These are phyloP conservation scores for Cytospora schulzeri DNA, from an alignment of 2,329 filamentous ascomycete species.

Conservation along the genomic window DNA sequence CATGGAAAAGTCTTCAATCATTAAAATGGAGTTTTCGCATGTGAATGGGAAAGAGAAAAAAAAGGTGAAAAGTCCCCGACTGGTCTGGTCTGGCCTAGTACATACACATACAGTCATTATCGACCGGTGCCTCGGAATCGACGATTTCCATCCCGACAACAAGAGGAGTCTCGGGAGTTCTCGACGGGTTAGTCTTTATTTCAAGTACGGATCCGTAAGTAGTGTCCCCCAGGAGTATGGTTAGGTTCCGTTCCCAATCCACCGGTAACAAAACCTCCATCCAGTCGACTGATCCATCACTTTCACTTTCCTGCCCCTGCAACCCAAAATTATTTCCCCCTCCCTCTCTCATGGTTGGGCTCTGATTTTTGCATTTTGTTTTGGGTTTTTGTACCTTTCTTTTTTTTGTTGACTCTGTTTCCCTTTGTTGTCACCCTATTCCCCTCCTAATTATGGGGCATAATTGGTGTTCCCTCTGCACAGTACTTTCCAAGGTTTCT, in stretches of 20 bases:
- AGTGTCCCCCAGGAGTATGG: too few species aligned
- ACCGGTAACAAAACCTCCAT: neutral
- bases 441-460: too few species aligned
- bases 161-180: neutral
- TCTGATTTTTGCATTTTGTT: neutral
- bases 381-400: neutral
- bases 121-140: neutral
- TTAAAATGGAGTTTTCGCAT: neutral
- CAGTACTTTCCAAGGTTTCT: too few species aligned
- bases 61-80: neutral
- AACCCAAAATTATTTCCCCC: neutral
- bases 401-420: neutral
- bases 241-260: neutral
- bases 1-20: too few species aligned
- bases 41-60: too few species aligned
- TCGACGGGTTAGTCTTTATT: too few species aligned
- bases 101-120: neutral
- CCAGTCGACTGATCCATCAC: neutral
- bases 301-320: neutral
- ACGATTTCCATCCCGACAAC: neutral
- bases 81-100: too few species aligned
- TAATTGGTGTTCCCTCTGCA: too few species aligned
- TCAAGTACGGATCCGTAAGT: too few species aligned
- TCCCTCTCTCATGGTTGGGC: too few species aligned
- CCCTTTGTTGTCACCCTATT: neutral